Evolutionary conservation across 441 rosid genomes (phyloP).

Genomic region (Populus hybrid): DNA sequence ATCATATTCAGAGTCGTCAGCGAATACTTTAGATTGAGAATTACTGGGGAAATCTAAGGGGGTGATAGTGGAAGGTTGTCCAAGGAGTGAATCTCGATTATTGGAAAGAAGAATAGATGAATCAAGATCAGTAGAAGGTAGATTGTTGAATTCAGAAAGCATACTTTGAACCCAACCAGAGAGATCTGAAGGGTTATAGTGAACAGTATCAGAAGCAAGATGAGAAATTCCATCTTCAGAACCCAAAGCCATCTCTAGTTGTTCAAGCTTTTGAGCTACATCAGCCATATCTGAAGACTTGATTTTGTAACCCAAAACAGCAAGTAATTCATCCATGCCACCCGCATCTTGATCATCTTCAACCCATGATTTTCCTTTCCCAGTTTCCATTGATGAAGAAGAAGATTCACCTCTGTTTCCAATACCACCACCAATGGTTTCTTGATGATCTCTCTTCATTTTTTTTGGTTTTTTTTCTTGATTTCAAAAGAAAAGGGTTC

Average conservation of each 20-base stretch:
- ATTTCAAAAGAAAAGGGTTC: not conserved
- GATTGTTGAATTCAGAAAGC: slow-evolving; percentile 54
- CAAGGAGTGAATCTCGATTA: slow-evolving; percentile 29
- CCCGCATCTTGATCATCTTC: slow-evolving; percentile 45
- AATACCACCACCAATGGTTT: slow-evolving; percentile 24
- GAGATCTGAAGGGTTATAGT: slow-evolving; percentile 74
- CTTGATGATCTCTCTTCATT: slow-evolving; percentile 56
- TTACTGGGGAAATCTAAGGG: slow-evolving; percentile 25
- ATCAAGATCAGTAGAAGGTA: slow-evolving; percentile 10
- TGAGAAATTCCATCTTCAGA: slow-evolving; percentile 59
- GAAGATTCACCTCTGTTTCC: slow-evolving; percentile 7
- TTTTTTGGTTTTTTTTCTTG: not conserved
- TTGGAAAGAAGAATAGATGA: slow-evolving; percentile 10
- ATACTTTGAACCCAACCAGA: slow-evolving; percentile 69
- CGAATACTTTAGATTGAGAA: slow-evolving; percentile 17
- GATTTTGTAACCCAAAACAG: slow-evolving; percentile 82
- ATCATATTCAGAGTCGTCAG: slow-evolving; percentile 58
- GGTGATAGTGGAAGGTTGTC: slow-evolving; percentile 33
- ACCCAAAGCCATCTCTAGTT: slow-evolving; percentile 70
- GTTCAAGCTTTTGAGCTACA: slow-evolving; percentile 82
- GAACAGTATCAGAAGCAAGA: slow-evolving; percentile 63
- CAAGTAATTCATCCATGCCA: slow-evolving; percentile 78
- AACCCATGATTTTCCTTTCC: slow-evolving; percentile 46
- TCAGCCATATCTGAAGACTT: slow-evolving; percentile 80
- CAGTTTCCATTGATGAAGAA: slow-evolving; percentile 29